phyloP scores from a whole-genome alignment of 495 filamentous ascomycete species.

The Halenospora varia region DNA sequence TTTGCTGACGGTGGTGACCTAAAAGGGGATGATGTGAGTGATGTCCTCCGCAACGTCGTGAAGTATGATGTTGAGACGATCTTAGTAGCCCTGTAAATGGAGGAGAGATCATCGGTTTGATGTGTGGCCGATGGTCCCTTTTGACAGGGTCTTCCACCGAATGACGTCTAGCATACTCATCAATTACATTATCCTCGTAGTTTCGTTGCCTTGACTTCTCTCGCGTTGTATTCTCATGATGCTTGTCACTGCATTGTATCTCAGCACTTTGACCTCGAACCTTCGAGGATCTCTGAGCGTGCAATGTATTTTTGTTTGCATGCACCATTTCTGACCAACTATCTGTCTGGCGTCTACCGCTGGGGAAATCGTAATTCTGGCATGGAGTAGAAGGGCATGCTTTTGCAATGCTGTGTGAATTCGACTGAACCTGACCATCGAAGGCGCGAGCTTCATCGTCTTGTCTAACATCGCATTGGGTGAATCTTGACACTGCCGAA shows the following conservation, averaged over 20 bases:
- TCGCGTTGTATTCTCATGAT: not conserved
- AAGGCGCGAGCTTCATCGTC: too few relatives aligned
- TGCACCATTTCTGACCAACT: too few relatives aligned
- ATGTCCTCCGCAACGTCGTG: not conserved
- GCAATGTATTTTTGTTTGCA: too few relatives aligned
- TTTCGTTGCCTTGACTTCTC: not conserved
- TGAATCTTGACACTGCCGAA: too few relatives aligned
- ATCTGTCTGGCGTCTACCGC: too few relatives aligned
- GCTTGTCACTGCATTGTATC: not conserved
- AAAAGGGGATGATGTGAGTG: not conserved
- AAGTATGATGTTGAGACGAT: not conserved
- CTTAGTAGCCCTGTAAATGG: not conserved
- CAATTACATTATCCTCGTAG: not conserved
- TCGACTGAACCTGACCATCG: too few relatives aligned
- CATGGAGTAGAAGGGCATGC: too few relatives aligned
- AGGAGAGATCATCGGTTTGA: not conserved
- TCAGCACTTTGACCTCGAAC: not conserved
- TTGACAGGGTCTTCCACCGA: conserved; percentile 15
- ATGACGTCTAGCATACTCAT: conserved; percentile 1
- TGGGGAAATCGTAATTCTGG: too few relatives aligned
- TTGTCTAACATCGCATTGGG: too few relatives aligned
- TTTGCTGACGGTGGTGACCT: not conserved
- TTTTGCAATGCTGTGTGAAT: too few relatives aligned
- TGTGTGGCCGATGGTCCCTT: not conserved
- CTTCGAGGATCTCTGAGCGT: too few relatives aligned